phyloP scores from a whole-genome alignment of 2,329 filamentous ascomycete genomes.

The Drechslerella dactyloides region DNA sequence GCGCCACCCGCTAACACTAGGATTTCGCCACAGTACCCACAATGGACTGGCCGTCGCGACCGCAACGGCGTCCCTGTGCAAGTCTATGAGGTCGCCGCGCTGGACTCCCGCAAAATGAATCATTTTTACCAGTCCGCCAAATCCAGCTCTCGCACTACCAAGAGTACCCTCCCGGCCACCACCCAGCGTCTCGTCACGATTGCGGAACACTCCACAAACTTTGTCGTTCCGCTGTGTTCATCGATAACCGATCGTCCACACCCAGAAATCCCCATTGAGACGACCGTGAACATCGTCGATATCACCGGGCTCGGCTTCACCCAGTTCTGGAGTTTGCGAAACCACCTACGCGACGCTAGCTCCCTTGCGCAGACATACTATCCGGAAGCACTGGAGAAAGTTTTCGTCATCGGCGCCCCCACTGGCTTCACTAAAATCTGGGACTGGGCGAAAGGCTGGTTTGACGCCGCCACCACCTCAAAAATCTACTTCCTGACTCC shows the following conservation, averaged over 20 bases:
- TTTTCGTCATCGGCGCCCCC: conserved; percentile 44
- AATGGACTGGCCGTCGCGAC: conserved; percentile 92
- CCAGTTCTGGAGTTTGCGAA: conserved; percentile 70
- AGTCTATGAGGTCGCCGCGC: conserved; percentile 81
- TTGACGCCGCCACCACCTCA: conserved; percentile 87
- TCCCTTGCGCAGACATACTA: conserved; percentile 42
- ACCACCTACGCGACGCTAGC: conserved; percentile 42
- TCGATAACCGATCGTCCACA: conserved; percentile 63
- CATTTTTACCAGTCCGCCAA: conserved; percentile 73
- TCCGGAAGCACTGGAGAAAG: conserved; percentile 42
- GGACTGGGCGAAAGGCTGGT: conserved; percentile 95
- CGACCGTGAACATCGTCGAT: conserved; percentile 94
- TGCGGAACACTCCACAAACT: conserved; percentile 92
- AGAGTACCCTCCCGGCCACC: conserved; percentile 65
- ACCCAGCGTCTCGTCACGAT: conserved; percentile 86
- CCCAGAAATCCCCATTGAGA: conserved; percentile 79
- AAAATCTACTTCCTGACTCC: conserved; percentile 90
- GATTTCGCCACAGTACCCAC: conserved; percentile 71
- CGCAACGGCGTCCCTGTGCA: conserved; percentile 90
- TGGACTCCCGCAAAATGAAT: conserved; percentile 80
- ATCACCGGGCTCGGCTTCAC: conserved; percentile 86
- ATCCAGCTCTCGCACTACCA: conserved; percentile 66
- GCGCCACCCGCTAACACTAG: background rate
- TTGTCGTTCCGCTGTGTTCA: conserved; percentile 83
- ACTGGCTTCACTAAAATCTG: conserved; percentile 65